Evolutionary conservation across 352 stramenopile species (phyloP).

Genomic region (Pythium sukuiense): DNA sequence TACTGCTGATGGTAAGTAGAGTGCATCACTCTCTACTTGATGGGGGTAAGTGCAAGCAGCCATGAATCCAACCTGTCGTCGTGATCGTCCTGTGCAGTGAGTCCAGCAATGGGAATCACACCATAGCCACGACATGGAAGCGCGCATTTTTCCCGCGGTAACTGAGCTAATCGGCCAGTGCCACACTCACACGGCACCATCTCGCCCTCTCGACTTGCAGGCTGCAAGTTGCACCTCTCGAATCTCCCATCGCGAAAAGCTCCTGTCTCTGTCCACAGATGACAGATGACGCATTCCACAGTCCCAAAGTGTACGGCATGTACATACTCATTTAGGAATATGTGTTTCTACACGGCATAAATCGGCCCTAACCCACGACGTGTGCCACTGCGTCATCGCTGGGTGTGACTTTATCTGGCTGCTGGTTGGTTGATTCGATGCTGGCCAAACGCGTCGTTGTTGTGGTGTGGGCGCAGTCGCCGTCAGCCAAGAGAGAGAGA

Average conservation of each 20-base stretch:
- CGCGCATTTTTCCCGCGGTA: not conserved
- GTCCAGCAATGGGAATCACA: no score
- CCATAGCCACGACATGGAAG: not conserved
- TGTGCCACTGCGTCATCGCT: not conserved
- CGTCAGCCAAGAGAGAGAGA: not conserved
- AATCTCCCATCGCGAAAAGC: not conserved
- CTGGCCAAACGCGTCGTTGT: slow-evolving; percentile 1
- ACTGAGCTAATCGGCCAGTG: not conserved
- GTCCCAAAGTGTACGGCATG: not conserved
- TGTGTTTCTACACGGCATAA: not conserved
- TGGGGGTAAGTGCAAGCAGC: no score
- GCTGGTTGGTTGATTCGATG: not conserved
- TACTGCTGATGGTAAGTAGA: not conserved
- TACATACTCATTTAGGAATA: not conserved
- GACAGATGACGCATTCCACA: not conserved
- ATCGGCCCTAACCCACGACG: not conserved
- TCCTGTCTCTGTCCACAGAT: not conserved
- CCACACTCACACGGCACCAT: not conserved
- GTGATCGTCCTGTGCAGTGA: no score
- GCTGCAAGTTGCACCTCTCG: not conserved
- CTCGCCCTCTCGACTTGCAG: not conserved
- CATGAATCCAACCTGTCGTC: no score
- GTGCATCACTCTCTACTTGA: not conserved
- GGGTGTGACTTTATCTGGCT: not conserved
- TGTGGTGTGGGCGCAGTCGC: not conserved